phyloP scores from a whole-genome alignment of 192 early-diverging fungal species.

The Allomyces macrogynus region DNA sequence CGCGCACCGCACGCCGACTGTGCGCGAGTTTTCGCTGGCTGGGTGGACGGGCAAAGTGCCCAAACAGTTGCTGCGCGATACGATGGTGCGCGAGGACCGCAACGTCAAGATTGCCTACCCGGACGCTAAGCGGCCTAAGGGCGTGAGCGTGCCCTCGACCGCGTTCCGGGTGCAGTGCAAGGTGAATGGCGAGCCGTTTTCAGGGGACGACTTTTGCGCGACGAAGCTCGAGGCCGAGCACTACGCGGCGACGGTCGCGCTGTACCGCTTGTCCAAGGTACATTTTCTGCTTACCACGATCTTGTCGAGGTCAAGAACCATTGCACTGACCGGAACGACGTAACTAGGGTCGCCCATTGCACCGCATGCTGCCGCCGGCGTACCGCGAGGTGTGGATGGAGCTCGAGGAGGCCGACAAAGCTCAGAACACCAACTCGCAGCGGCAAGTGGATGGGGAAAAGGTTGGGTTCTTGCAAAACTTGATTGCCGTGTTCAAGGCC shows the following conservation, averaged over 20 bases:
- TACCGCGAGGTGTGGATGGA: conserved; percentile 39
- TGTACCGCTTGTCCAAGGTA: conserved; percentile 18
- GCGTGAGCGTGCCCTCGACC: neutral
- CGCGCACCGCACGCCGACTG: neutral
- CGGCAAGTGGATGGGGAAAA: conserved; percentile 10
- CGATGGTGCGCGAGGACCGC: neutral
- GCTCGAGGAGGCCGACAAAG: conserved; percentile 19
- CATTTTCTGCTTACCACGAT: neutral
- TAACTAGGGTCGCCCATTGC: conserved; percentile 12
- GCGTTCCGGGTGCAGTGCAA: neutral
- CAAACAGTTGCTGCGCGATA: neutral
- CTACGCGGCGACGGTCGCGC: conserved; percentile 24
- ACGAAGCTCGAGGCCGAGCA: conserved; percentile 25
- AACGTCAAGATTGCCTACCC: neutral
- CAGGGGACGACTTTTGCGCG: conserved; percentile 15
- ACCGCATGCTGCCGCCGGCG: conserved; percentile 27
- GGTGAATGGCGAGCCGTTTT: neutral
- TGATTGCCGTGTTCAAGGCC: conserved; percentile 4
- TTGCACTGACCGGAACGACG: too few relatives aligned
- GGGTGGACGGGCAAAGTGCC: neutral
- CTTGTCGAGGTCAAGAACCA: too few relatives aligned
- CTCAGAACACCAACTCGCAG: conserved; percentile 10
- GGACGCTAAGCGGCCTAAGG: neutral
- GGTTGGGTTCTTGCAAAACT: conserved; percentile 10
- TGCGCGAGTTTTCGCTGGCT: neutral